Conservation (phyloP, 257 asterid species). For the Echium plantagineum region DNA sequence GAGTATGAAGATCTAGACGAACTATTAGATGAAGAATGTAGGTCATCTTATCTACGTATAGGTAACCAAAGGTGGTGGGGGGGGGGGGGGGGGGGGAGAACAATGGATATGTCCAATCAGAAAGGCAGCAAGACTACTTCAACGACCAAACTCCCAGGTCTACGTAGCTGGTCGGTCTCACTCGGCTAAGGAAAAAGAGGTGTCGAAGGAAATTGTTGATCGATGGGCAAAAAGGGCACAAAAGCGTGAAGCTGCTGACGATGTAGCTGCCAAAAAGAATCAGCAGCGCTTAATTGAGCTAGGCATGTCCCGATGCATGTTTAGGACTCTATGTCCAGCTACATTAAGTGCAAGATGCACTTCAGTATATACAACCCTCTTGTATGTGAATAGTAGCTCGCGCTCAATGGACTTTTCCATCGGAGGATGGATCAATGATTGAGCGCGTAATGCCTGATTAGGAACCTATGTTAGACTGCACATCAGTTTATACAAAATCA, state of each 20-base stretch:
- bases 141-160: conserved; percentile 20
- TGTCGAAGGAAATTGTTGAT: conserved; percentile 44
- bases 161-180: conserved; percentile 55
- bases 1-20: conserved; percentile 13
- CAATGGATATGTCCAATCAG: conserved; percentile 70
- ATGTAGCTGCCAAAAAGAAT: conserved; percentile 67
- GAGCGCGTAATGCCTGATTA: background rate
- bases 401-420: too few species aligned
- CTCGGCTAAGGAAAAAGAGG: conserved; percentile 44
- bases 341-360: background rate
- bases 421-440: too few species aligned
- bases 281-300: conserved; percentile 48
- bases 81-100: too few species aligned
- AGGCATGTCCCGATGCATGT: conserved; percentile 16
- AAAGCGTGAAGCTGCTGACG: conserved; percentile 75
- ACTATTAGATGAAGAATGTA: conserved; percentile 28
- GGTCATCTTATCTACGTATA: conserved; percentile 44
- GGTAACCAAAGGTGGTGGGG: conserved; percentile 74
- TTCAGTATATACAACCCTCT: background rate
- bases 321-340: background rate
- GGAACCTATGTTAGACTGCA: too few species aligned
- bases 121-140: conserved; percentile 69
- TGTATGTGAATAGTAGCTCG: background rate
- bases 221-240: conserved; percentile 82
- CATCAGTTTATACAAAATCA: too few species aligned